phyloP scores from a whole-genome alignment of 345 rosid genomes.

The Turnera subulata region DNA sequence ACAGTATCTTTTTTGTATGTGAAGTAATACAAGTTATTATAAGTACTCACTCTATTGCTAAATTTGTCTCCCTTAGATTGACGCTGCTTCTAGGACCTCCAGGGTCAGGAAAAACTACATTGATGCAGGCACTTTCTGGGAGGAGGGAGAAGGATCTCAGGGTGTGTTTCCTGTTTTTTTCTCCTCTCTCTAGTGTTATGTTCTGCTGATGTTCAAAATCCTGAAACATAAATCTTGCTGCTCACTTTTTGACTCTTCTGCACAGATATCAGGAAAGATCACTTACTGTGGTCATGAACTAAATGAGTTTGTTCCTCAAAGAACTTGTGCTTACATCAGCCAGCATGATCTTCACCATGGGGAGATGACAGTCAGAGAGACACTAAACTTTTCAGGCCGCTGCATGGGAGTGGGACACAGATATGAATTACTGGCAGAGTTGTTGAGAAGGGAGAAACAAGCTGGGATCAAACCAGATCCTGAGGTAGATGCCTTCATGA shows the following conservation, averaged over 20 bases:
- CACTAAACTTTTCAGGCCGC: slow-evolving; percentile 39
- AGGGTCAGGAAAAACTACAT: slow-evolving; percentile 37
- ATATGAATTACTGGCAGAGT: slow-evolving; percentile 32
- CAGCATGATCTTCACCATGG: slow-evolving; percentile 43
- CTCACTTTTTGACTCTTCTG: neutral
- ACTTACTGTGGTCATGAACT: slow-evolving; percentile 47
- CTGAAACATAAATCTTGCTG: too few species aligned
- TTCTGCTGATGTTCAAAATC: neutral
- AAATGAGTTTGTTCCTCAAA: slow-evolving; percentile 39
- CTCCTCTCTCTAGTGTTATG: neutral
- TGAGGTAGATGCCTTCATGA: slow-evolving; percentile 34
- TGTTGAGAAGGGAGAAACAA: slow-evolving; percentile 39
- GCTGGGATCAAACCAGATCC: slow-evolving; percentile 38
- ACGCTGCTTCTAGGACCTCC: slow-evolving; percentile 47
- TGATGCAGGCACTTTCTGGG: slow-evolving; percentile 37
- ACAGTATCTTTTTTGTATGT: too few species aligned
- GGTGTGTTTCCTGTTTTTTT: slow-evolving; percentile 17
- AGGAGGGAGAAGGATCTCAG: slow-evolving; percentile 26
- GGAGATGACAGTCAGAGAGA: slow-evolving; percentile 47
- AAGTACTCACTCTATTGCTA: too few species aligned
- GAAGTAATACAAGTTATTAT: too few species aligned
- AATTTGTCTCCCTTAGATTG: slow-evolving; percentile 17
- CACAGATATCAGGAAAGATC: slow-evolving; percentile 31
- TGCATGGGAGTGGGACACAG: slow-evolving; percentile 41
- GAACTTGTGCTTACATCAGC: slow-evolving; percentile 42